Evolutionary conservation across 1,284 basidiomycete genomes (phyloP), one percentile per base, ranked within the genome.

Genomic region (Testicularia cyperi): DNA sequence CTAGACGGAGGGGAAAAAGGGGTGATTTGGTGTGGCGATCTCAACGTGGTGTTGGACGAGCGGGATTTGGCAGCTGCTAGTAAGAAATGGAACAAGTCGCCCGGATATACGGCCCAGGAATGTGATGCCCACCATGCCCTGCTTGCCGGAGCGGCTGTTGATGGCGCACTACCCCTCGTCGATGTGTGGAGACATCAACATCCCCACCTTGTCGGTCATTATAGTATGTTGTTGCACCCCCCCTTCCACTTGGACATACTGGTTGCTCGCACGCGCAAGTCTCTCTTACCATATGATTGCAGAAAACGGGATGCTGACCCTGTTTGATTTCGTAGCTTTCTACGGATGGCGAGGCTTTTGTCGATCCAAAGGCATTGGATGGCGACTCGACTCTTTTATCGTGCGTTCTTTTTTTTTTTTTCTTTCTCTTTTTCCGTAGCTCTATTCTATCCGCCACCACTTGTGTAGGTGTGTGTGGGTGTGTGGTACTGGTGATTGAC

Each of bases 21-120:
- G 3, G 86, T 92, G 9, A 86, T 92, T 47, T 92, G 90, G 90
- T 81, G 82, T n/a, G 90, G 90, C 20, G 90, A 92, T 75, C 71
- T 92, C 55, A 92, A 92, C 64, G 88, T 90, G 23, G 88, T 90
- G 2, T 87, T 58, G 16, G 65, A 62, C 38, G 48, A 65, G 20
- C 47, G 69, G 25, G 78, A 79, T 56, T 64, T 79, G 22, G 65
- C 75, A 2, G 68, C 71, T 30, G 77, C 77, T 15, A 77, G 74
- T 47, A 75, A 77, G 20, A 79, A 79, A 42, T 76, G 78, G 77
- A 77, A 79, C 70, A 78, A 79, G 52, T 61, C 67, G 10, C 73
- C 78, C 3, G 74, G 74, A 9, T 72, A 70, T 42, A 70, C 70
- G 4, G 52, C 88, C 67, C 83, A 82, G 16, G 90, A 92, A 52